These are phyloP conservation scores for Colletotrichum zoysiae DNA, from an alignment of 2,329 filamentous ascomycete genomes.

Conservation along the genomic window DNA sequence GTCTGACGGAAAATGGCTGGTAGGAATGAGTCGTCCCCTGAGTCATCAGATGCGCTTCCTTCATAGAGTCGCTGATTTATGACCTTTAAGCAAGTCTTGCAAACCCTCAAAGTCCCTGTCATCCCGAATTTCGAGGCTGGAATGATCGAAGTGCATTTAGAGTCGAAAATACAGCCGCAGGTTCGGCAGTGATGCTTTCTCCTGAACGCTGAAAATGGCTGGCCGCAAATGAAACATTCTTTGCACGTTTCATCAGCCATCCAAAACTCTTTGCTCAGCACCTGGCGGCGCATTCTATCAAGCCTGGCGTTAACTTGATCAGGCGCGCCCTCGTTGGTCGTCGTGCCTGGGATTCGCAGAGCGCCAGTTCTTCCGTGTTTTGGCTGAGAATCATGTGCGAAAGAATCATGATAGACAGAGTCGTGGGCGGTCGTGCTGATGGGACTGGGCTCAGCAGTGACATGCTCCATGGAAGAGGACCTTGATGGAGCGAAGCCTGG, in stretches of 20 bases:
- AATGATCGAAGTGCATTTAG: constrained; percentile 94
- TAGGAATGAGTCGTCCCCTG: constrained; percentile 80
- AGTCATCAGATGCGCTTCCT: constrained; percentile 88
- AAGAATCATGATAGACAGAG: constrained; percentile 69
- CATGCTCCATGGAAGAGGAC: constrained; percentile 70
- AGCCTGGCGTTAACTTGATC: constrained; percentile 72
- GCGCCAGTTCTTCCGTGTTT: constrained; percentile 60
- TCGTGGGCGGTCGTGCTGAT: constrained; percentile 71
- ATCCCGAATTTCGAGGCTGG: constrained; percentile 90
- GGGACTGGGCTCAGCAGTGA: constrained; percentile 67
- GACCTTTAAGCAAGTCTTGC: constrained; percentile 91
- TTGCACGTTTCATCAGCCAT: constrained; percentile 99
- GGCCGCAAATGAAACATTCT: constrained; percentile 93
- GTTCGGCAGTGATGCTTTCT: constrained; percentile 96
- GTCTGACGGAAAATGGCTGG: constrained; percentile 71
- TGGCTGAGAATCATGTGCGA: constrained; percentile 60
- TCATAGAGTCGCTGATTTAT: constrained; percentile 87
- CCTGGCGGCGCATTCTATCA: constrained; percentile 83
- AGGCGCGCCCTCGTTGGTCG: constrained; percentile 67
- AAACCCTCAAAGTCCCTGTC: constrained; percentile 85
- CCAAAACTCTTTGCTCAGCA: constrained; percentile 96
- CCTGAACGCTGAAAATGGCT: constrained; percentile 91
- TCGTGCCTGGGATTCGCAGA: constrained; percentile 68
- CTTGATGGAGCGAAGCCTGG: constrained; percentile 62
- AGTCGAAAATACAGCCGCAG: constrained; percentile 98